Conservation (phyloP, 805 yeast genomes). For the Maudiozyma serrabonitensis region DNA sequence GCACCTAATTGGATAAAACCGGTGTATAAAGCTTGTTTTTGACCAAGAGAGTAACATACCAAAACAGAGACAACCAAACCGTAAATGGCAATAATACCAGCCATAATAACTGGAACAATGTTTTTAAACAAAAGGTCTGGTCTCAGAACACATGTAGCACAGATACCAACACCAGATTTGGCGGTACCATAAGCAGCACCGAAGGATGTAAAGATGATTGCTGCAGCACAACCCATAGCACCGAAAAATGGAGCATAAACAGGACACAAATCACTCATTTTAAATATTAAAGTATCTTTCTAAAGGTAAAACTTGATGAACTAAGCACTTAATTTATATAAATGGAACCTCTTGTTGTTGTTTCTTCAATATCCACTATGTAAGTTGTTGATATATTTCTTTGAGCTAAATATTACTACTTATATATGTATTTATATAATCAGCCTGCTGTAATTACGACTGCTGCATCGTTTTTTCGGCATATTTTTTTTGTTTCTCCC, state of each 20-base stretch:
- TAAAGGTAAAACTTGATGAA: too few relatives aligned
- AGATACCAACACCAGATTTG: conserved; percentile 97
- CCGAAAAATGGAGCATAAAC: conserved; percentile 86
- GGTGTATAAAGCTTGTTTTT: conserved; percentile 86
- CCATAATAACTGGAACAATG: conserved; percentile 97
- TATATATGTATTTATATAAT: background rate
- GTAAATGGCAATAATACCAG: conserved; percentile 98
- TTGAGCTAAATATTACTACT: too few relatives aligned
- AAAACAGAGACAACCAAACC: conserved; percentile 94
- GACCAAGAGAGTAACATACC: conserved; percentile 81
- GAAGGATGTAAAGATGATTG: conserved; percentile 96
- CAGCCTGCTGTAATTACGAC: background rate
- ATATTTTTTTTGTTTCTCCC: background rate
- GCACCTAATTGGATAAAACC: conserved; percentile 98
- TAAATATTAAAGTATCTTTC: background rate
- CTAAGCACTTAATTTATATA: background rate
- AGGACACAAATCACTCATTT: conserved; percentile 32
- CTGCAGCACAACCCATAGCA: conserved; percentile 98
- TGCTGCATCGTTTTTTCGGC: conserved; percentile 1
- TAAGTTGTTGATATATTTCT: too few relatives aligned
- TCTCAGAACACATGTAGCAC: conserved; percentile 95
- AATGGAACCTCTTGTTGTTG: too few relatives aligned
- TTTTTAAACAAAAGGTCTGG: conserved; percentile 91
- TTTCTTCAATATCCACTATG: too few relatives aligned
- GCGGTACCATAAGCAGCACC: conserved; percentile 99